Conservation (phyloP, 2,329 filamentous ascomycete genomes). For the Aaosphaeria pasadenensis region DNA sequence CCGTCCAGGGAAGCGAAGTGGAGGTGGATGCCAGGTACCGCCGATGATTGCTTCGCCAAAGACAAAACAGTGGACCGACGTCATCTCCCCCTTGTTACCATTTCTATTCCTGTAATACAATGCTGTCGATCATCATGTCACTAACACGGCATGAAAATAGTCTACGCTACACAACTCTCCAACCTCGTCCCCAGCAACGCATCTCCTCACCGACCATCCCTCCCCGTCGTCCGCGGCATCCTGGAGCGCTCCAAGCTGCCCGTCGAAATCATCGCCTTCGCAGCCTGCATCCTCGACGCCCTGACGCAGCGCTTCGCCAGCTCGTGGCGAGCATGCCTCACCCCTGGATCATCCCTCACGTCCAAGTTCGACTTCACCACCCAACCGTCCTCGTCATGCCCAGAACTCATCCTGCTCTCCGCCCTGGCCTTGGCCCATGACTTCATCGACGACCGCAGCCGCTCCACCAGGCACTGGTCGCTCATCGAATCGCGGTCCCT, state of each 20-base stretch:
- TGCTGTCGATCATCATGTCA: not conserved
- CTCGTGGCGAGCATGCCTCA: constrained; percentile 25
- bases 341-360: constrained; percentile 2
- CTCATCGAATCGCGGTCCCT: constrained; percentile 17
- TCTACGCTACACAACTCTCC: constrained; percentile 31
- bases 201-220: constrained; percentile 23
- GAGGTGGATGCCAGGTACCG: too few species aligned
- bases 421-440: constrained; percentile 33
- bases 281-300: constrained; percentile 37
- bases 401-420: constrained; percentile 35
- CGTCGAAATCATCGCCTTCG: constrained; percentile 34
- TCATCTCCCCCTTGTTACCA: too few species aligned
- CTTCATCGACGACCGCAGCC: constrained; percentile 30
- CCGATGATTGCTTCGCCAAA: too few species aligned
- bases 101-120: too few species aligned
- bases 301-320: constrained; percentile 30
- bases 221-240: constrained; percentile 22
- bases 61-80: too few species aligned
- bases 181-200: constrained; percentile 35
- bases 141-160: constrained; percentile 15
- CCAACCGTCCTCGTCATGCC: constrained; percentile 9
- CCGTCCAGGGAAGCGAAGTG: too few species aligned
- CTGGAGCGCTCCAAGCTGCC: constrained; percentile 31
- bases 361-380: constrained; percentile 11
- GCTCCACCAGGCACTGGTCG: constrained; percentile 32